These are phyloP conservation scores for Kodamaea alishanica DNA, from an alignment of 1,139 yeast genomes.

Conservation along the genomic window DNA sequence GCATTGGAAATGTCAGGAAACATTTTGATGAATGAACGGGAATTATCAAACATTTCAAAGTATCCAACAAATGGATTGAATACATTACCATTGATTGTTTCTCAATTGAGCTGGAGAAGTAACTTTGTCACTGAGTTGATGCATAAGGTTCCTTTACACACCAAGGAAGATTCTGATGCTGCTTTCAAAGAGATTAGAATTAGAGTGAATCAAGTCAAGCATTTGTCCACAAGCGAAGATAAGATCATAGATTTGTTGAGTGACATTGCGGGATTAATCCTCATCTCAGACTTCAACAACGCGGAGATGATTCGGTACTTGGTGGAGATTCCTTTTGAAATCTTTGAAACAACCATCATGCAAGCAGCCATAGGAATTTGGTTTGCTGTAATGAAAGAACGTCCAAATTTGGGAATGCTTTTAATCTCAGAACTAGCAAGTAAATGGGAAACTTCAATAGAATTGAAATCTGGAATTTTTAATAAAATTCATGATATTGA, in stretches of 20 bases:
- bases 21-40: conserved; percentile 62
- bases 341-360: conserved; percentile 60
- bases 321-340: conserved; percentile 68
- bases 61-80: conserved; percentile 34
- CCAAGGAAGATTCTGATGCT: conserved; percentile 27
- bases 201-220: conserved; percentile 13
- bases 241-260: conserved; percentile 47
- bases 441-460: conserved; percentile 67
- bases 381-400: conserved; percentile 74
- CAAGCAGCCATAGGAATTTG: conserved; percentile 71
- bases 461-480: conserved; percentile 61
- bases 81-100: conserved; percentile 67
- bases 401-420: conserved; percentile 53
- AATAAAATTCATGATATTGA: conserved; percentile 55
- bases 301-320: conserved; percentile 54
- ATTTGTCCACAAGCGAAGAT: conserved; percentile 12
- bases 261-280: conserved; percentile 46
- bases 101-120: conserved; percentile 77
- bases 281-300: conserved; percentile 42
- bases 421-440: conserved; percentile 65
- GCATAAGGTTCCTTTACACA: conserved; percentile 32
- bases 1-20: conserved; percentile 86
- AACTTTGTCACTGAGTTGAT: conserved; percentile 42
- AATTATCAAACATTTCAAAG: conserved; percentile 36
- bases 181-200: conserved; percentile 25